phyloP scores from a whole-genome alignment of 257 asterid genomes.

The Forsythia suspensa region DNA sequence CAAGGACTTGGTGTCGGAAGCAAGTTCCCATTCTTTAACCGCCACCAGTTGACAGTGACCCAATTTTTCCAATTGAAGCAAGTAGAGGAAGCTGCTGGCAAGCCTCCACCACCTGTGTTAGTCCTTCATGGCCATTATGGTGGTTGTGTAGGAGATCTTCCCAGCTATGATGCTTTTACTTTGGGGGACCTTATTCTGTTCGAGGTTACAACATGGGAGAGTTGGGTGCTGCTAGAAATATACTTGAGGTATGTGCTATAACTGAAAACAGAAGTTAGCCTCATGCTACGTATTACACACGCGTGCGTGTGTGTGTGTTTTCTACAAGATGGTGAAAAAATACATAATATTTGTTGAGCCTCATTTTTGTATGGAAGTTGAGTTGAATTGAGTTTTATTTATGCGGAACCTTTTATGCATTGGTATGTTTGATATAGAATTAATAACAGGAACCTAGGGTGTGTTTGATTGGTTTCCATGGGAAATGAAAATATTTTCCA shows the following conservation, averaged over 20 bases:
- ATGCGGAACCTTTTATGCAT: background rate
- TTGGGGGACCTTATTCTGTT: constrained; percentile 97
- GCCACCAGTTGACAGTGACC: constrained; percentile 83
- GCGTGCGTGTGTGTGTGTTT: too few relatives aligned
- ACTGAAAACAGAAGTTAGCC: background rate
- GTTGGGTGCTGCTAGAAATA: constrained; percentile 91
- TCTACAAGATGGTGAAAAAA: background rate
- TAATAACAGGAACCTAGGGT: too few relatives aligned
- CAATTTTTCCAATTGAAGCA: constrained; percentile 72
- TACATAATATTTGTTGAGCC: background rate
- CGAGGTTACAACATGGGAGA: constrained; percentile 99
- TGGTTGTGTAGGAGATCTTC: constrained; percentile 98
- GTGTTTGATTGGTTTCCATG: too few relatives aligned
- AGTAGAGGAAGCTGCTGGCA: constrained; percentile 95
- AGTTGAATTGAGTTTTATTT: background rate
- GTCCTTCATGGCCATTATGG: constrained; percentile 97
- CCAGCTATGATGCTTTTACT: constrained; percentile 93
- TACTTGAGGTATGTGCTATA: constrained; percentile 62
- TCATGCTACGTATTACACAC: background rate
- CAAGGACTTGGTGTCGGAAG: constrained; percentile 95
- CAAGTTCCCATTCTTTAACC: constrained; percentile 81
- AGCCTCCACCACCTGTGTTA: constrained; percentile 88
- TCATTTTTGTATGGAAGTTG: background rate
- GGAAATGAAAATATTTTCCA: too few relatives aligned
- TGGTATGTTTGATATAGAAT: background rate